These are phyloP conservation scores for Aphanomyces stellatus DNA, from an alignment of 352 stramenopile genomes.

Conservation along the genomic window DNA sequence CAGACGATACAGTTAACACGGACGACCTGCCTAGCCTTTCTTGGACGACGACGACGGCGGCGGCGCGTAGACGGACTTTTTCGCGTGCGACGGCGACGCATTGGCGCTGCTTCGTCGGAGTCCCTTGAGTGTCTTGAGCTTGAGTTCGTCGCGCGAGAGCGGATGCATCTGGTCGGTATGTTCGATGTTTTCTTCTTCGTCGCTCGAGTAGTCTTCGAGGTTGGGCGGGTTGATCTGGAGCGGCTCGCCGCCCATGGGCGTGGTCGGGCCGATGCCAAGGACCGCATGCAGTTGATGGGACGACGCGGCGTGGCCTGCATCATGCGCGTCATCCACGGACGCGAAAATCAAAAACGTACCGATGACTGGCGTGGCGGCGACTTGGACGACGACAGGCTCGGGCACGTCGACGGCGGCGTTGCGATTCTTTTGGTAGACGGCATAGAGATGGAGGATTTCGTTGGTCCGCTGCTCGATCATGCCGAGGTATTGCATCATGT, in stretches of 20 bases:
- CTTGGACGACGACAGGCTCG: neutral
- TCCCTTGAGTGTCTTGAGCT: conserved; percentile 83
- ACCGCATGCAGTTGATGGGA: conserved; percentile 48
- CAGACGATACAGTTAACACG: no score
- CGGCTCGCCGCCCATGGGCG: conserved; percentile 84
- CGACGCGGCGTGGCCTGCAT: conserved; percentile 20
- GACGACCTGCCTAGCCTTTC: neutral
- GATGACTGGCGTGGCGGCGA: neutral
- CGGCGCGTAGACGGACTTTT: neutral
- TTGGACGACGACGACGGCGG: neutral
- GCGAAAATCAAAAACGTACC: neutral
- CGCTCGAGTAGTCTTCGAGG: conserved; percentile 91
- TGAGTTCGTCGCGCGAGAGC: conserved; percentile 88
- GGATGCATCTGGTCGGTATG: conserved; percentile 82
- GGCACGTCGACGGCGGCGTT: neutral
- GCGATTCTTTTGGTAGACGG: conserved; percentile 24
- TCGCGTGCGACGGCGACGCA: neutral
- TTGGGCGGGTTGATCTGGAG: conserved; percentile 92
- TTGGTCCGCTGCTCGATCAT: conserved; percentile 93
- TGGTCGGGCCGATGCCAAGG: conserved; percentile 70
- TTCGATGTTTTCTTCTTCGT: conserved; percentile 81
- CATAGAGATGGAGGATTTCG: conserved; percentile 87
- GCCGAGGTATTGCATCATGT: conserved; percentile 92
- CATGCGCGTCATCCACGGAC: no score
- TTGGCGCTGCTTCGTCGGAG: conserved; percentile 29